Percentiles rank a stretch among this genome's conserved stretches.
These are phyloP conservation scores for Anaeromyces robustus DNA, from an alignment of 192 early-diverging fungal genomes.

Conservation along the genomic window DNA sequence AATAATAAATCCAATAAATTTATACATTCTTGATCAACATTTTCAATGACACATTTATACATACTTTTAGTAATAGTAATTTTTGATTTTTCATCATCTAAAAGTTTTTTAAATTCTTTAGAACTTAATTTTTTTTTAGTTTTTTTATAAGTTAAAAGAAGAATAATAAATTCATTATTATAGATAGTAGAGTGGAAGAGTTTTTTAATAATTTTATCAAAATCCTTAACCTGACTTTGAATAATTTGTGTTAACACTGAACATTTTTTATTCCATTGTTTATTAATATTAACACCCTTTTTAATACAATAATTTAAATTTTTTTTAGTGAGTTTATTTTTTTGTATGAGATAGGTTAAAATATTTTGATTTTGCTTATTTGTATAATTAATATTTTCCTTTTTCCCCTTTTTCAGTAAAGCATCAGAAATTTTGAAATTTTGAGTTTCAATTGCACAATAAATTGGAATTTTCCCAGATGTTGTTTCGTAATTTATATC, in stretches of 20 bases:
- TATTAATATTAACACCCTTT: neutral
- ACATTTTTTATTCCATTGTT: neutral
- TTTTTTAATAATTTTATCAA: neutral
- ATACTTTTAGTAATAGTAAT: neutral
- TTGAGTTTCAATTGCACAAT: neutral
- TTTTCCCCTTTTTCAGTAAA: too few relatives aligned
- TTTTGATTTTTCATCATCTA: neutral
- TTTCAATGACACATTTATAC: neutral
- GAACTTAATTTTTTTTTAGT: neutral
- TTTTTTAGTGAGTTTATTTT: neutral
- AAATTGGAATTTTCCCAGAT: neutral
- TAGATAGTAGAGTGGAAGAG: neutral
- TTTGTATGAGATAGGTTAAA: neutral
- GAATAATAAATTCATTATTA: neutral
- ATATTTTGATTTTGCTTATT: neutral
- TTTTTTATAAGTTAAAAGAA: neutral
- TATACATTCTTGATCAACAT: neutral
- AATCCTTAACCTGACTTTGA: neutral
- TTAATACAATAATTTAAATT: neutral
- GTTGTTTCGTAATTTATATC: neutral
- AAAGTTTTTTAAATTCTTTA: neutral
- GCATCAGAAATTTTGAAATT: neutral
- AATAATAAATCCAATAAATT: neutral
- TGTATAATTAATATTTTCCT: neutral
- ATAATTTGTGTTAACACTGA: neutral